A percentile compares a stretch with the other conserved stretches of the same genome.
These are phyloP conservation scores for Nematocida ironsii DNA, from an alignment of 371 early-diverging fungal genomes.

Conservation along the genomic window DNA sequence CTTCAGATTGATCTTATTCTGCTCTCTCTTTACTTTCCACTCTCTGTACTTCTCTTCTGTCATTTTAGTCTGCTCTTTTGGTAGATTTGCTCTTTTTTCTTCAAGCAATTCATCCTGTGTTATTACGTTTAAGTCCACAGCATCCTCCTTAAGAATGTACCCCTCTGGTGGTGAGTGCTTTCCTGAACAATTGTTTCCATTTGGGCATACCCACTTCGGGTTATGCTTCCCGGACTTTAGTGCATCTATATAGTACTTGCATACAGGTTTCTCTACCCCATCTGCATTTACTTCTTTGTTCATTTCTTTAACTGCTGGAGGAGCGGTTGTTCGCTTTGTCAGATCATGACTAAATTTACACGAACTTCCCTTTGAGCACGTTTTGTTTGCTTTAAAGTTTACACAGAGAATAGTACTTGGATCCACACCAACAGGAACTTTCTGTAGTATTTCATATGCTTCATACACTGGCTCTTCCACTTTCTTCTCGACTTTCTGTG, in stretches of 20 bases:
- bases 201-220: conserved; percentile 96
- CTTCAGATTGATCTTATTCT: conserved; percentile 76
- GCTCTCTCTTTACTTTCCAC: conserved; percentile 77
- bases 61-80: conserved; percentile 84
- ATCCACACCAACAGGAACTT: conserved; percentile 90
- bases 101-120: conserved; percentile 65
- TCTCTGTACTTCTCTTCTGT: conserved; percentile 83
- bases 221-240: conserved; percentile 89
- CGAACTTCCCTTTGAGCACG: conserved; percentile 82
- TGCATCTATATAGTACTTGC: conserved; percentile 95
- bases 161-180: conserved; percentile 92
- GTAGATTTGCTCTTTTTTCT: conserved; percentile 81
- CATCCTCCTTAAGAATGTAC: conserved; percentile 74
- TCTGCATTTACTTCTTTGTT: conserved; percentile 86
- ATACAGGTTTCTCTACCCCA: conserved; percentile 83
- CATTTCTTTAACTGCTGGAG: neutral
- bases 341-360: conserved; percentile 98
- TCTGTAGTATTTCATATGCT: conserved; percentile 76
- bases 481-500: conserved; percentile 20
- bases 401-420: conserved; percentile 92
- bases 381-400: conserved; percentile 80
- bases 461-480: conserved; percentile 16
- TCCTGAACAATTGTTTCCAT: conserved; percentile 80
- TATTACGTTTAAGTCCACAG: conserved; percentile 48
- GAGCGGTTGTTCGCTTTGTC: conserved; percentile 78